Evolutionary conservation across 1,139 yeast genomes (phyloP), one percentile per base, ranked within the genome.

Genomic region (Meyerozyma elateridarum): DNA sequence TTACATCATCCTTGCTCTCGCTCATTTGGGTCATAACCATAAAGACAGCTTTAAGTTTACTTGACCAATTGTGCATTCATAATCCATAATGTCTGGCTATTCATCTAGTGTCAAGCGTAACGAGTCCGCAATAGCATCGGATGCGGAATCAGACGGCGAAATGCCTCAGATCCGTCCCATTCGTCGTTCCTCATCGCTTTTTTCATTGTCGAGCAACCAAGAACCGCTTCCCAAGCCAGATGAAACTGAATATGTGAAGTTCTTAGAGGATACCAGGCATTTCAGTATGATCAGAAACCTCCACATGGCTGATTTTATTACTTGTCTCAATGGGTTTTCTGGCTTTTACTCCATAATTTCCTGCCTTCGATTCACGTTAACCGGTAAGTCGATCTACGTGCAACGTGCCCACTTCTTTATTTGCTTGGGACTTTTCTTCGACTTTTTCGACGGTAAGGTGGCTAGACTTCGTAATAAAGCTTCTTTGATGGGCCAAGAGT

Each of bases 371-470:
- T 91, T 76, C 57, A 76, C 87, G 3, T 65, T 79, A 32, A 84
- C 93, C 2, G 74, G 75, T 8, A 64, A 71, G 44, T 60, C 76
- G 11, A 81, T 76, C 49, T 85, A 87, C 57, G 80, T 87, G 22
- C 88, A 83, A 61, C 72, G 96, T 47, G 96, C 97, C 3, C 91
- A 88, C 61, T 79, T 83, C 44, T 85, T 89, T 58, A 85, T 87
- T 29, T 73, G 85, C 13, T 67, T 89, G 47, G 98, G 98, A 5
- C 75, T 89, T 49, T 87, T 91, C 53, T 89, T 89, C 56, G 98
- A 91, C 59, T 88, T 91, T 55, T 83, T 91, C 55, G 98, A 91
- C 55, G 98, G 98, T 18, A 78, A 95, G 49, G 98, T 91, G 6
- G 98, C 98, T 5, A 74, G 98, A 48, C 73, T 91, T 64, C 76